phyloP scores from a whole-genome alignment of 345 rosid species.

The Arabidopsis suecica region DNA sequence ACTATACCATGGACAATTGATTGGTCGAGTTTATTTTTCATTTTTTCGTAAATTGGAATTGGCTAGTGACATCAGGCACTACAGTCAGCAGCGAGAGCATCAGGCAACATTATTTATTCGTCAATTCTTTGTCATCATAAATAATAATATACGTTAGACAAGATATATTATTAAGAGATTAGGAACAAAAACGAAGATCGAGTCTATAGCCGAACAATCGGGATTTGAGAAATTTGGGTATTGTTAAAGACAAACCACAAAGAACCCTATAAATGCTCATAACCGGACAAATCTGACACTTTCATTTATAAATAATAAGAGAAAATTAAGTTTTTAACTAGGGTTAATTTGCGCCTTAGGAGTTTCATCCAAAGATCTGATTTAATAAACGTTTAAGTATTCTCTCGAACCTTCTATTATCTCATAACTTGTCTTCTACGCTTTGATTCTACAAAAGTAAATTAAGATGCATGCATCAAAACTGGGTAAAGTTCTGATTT shows the following conservation, averaged over 20 bases:
- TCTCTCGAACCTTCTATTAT: not conserved
- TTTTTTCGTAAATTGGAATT: slow-evolving; percentile 3
- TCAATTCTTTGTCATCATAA: not conserved
- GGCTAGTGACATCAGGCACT: slow-evolving; percentile 25
- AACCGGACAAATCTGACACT: slow-evolving; percentile 4
- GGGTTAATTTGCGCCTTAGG: slow-evolving; percentile 28
- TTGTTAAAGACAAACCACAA: slow-evolving; percentile 17
- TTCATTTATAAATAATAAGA: not conserved
- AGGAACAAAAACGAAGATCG: not conserved
- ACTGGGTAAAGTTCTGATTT: slow-evolving; percentile 35
- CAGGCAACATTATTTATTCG: not conserved
- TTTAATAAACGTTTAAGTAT: not conserved
- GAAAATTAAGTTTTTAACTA: slow-evolving; percentile 13
- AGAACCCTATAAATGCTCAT: slow-evolving; percentile 39
- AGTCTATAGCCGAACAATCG: slow-evolving; percentile 33
- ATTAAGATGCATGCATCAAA: slow-evolving; percentile 33
- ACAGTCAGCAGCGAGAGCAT: not conserved
- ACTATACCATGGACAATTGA: slow-evolving; percentile 19
- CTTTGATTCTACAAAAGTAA: not conserved
- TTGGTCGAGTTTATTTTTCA: slow-evolving; percentile 30
- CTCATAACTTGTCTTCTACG: slow-evolving; percentile 20
- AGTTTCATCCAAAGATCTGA: not conserved
- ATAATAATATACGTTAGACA: not conserved
- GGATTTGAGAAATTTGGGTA: slow-evolving; percentile 30
- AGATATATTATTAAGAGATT: not conserved